Base-by-base conservation (phyloP, 164 flowering plant genomes). In the Magnolia kwangsiensis region DNA sequence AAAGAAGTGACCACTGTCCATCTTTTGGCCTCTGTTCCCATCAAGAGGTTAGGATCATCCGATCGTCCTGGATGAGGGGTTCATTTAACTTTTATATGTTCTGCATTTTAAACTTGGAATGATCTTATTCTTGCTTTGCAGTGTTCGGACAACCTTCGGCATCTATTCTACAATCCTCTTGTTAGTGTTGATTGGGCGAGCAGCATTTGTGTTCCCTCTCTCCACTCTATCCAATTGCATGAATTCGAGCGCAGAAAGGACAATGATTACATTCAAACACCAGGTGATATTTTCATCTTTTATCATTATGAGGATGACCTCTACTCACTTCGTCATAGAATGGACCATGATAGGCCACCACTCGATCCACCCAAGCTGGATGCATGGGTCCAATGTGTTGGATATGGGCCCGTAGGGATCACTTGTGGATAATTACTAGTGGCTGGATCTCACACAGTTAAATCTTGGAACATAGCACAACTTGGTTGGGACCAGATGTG, bases 201-300 rank as follows among this genome's bases (percentile, higher is more conserved):
- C 96, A 21, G 98, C 93, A 14, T 95, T 92, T 82, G 96, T 93
- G 29, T 93, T 93, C 78, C 97, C 96, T 4, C 89, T 91, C 16
- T 92, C 97, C 45, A 81, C 81, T 8, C 29, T 93, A 4, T 86
- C 98, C 23, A 93, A 95, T 77, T 89, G 77, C 63, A 79, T 86
- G 86, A 85, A 85, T 73, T 78, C 85, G 50, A 83, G 27, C 18
- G 65, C 79, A 3, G 78, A 71, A 14, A 79, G 83, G 69, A 16
- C 83, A 27, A 19, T 79, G 11, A 83, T 93, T 69, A 83, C 93
- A 37, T 84, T 88, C 74, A 89, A 85, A 71, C 88, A 89, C 77
- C 98, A 93, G 88, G 98, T 92, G 69, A 66, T 50, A 45, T 78
- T 51, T 63, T 64, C 16, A 19, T 18, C 18, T 20, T 58, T 64